A percentile compares a stretch with the other conserved stretches of the same genome.
These are phyloP conservation scores for Aegilops sharonensis DNA, from an alignment of 176 grass and related monocot species.

Conservation along the genomic window DNA sequence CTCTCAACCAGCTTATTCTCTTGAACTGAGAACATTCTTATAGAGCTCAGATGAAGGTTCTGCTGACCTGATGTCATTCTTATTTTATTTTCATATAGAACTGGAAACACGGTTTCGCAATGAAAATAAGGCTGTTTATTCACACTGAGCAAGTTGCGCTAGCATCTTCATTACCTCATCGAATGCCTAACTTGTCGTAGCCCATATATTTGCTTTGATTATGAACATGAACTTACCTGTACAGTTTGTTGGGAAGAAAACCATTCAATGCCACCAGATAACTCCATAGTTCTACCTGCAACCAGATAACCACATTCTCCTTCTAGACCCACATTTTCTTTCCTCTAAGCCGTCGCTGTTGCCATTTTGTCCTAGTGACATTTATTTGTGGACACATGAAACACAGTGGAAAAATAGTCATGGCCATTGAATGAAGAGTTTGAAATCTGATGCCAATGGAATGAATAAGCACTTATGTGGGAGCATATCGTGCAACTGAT, in stretches of 20 bases:
- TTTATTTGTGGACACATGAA: neutral
- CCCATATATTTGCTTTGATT: neutral
- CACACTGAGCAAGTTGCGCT: neutral
- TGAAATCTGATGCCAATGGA: neutral
- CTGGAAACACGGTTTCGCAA: neutral
- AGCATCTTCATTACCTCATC: neutral
- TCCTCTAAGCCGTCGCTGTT: too few relatives aligned
- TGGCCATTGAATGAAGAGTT: neutral
- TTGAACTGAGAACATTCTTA: neutral
- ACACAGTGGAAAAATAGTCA: neutral
- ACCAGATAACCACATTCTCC: neutral
- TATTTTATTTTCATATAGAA: neutral
- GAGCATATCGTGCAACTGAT: neutral
- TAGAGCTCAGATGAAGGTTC: neutral
- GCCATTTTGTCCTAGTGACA: neutral
- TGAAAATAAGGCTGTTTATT: neutral
- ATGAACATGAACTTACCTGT: neutral
- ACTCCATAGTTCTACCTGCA: neutral
- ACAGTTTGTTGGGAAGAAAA: neutral
- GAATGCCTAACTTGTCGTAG: neutral
- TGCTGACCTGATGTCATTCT: neutral
- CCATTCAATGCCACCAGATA: neutral
- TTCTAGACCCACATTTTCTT: neutral
- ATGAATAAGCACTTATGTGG: neutral
- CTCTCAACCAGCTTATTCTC: conserved; percentile 11